These are phyloP conservation scores for Gleditsia sinensis DNA, from an alignment of 306 rosid genomes.

Conservation along the genomic window DNA sequence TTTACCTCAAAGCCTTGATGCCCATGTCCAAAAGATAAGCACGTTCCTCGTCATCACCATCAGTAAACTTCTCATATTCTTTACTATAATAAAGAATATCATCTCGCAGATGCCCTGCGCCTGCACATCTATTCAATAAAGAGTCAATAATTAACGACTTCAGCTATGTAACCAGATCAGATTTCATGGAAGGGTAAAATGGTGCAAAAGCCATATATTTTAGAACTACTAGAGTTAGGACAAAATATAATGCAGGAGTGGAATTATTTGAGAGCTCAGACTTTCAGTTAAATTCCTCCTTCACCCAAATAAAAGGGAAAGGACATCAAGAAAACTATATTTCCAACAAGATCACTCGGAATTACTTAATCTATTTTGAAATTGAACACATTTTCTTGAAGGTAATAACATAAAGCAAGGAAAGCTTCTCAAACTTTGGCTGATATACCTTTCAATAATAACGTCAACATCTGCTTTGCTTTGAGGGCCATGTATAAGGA, in stretches of 20 bases:
- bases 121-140: slow-evolving; percentile 45
- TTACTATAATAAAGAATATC: slow-evolving; percentile 69
- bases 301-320: background rate
- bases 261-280: no score
- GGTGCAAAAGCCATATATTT: slow-evolving; percentile 13
- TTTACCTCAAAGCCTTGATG: slow-evolving; percentile 80
- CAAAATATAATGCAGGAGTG: slow-evolving; percentile 5
- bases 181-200: background rate
- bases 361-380: slow-evolving; percentile 1
- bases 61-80: slow-evolving; percentile 63
- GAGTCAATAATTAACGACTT: background rate
- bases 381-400: slow-evolving; percentile 3
- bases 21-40: slow-evolving; percentile 80
- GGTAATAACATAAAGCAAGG: slow-evolving; percentile 1
- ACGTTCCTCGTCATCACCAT: slow-evolving; percentile 68
- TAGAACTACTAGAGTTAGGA: background rate
- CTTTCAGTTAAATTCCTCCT: background rate
- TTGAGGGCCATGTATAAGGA: slow-evolving; percentile 80
- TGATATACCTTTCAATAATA: slow-evolving; percentile 72
- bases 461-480: slow-evolving; percentile 64
- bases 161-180: slow-evolving; percentile 8
- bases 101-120: slow-evolving; percentile 82
- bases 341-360: background rate
- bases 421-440: slow-evolving; percentile 1
- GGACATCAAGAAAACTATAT: background rate